Conservation (phyloP, 2,329 filamentous ascomycete species). For the Paraconiothyrium brasiliense region DNA sequence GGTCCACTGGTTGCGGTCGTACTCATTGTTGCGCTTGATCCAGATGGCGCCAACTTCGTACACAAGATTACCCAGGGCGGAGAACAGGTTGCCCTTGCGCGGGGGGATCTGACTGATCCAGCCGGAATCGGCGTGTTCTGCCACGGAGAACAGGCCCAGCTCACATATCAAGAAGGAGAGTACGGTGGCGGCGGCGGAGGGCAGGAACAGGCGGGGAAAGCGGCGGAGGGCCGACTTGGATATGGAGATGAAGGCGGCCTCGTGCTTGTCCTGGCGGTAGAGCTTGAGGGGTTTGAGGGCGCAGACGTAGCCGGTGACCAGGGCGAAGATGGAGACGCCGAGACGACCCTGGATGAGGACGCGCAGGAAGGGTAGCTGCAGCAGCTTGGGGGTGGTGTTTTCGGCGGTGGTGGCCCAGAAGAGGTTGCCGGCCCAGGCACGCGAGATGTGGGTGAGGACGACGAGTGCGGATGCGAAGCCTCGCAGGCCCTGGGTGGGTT, state of each 20-base stretch:
- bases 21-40: conserved; percentile 21
- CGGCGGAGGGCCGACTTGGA: conserved; percentile 20
- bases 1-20: conserved; percentile 21
- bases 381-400: conserved; percentile 8
- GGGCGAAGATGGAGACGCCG: conserved; percentile 21
- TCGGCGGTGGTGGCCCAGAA: conserved; percentile 17
- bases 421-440: conserved; percentile 17
- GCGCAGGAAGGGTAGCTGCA: conserved; percentile 18
- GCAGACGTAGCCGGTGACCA: conserved; percentile 23
- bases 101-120: conserved; percentile 16
- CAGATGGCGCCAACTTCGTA: conserved; percentile 17
- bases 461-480: conserved; percentile 20
- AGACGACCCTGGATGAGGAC: conserved; percentile 18
- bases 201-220: conserved; percentile 19
- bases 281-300: conserved; percentile 22
- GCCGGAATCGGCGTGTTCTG: conserved; percentile 18
- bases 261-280: conserved; percentile 19
- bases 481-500: conserved; percentile 16
- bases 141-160: conserved; percentile 17
- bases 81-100: conserved; percentile 15
- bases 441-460: conserved; percentile 19
- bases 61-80: conserved; percentile 13
- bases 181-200: conserved; percentile 15
- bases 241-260: conserved; percentile 19
- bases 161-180: conserved; percentile 18